Percentiles rank a stretch among this genome's conserved stretches.
phyloP scores from a whole-genome alignment of 257 asterid species.

The Gentiana macrophylla region DNA sequence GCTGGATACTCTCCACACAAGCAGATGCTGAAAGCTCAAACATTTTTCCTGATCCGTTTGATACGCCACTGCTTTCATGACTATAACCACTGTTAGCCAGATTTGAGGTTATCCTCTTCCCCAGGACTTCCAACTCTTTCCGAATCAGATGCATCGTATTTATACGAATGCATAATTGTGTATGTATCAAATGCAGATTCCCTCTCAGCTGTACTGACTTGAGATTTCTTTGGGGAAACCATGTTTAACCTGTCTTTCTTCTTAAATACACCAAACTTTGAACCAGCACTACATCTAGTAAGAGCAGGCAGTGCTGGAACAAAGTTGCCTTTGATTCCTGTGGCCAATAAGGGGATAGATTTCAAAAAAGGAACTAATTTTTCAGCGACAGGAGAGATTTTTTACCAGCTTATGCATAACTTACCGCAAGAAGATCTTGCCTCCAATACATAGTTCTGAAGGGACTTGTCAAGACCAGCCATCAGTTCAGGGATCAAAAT shows the following conservation, averaged over 20 bases:
- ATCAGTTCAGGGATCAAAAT: slow-evolving; percentile 71
- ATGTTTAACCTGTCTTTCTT: slow-evolving; percentile 47
- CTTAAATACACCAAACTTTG: slow-evolving; percentile 57
- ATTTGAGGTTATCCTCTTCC: slow-evolving; percentile 46
- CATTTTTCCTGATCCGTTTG: slow-evolving; percentile 26
- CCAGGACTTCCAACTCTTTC: slow-evolving; percentile 61
- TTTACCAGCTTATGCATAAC: slow-evolving; percentile 4
- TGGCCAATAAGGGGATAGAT: slow-evolving; percentile 1
- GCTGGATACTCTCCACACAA: slow-evolving; percentile 67
- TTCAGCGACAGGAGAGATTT: neutral
- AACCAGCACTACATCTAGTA: slow-evolving; percentile 58
- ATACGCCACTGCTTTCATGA: slow-evolving; percentile 26
- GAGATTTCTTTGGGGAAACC: slow-evolving; percentile 40
- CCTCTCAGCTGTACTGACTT: slow-evolving; percentile 20
- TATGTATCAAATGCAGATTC: slow-evolving; percentile 37
- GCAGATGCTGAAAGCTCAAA: slow-evolving; percentile 55
- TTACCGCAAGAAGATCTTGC: slow-evolving; percentile 81
- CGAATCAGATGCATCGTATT: slow-evolving; percentile 62
- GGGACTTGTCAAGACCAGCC: slow-evolving; percentile 63
- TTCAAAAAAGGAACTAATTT: neutral
- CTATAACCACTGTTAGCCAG: slow-evolving; percentile 40
- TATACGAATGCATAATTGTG: slow-evolving; percentile 60
- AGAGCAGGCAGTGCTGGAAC: slow-evolving; percentile 54
- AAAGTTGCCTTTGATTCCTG: slow-evolving; percentile 62
- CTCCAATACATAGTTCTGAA: slow-evolving; percentile 45